These are phyloP conservation scores for Lophiotrema nucula DNA, from an alignment of 495 filamentous ascomycete genomes.

Conservation along the genomic window DNA sequence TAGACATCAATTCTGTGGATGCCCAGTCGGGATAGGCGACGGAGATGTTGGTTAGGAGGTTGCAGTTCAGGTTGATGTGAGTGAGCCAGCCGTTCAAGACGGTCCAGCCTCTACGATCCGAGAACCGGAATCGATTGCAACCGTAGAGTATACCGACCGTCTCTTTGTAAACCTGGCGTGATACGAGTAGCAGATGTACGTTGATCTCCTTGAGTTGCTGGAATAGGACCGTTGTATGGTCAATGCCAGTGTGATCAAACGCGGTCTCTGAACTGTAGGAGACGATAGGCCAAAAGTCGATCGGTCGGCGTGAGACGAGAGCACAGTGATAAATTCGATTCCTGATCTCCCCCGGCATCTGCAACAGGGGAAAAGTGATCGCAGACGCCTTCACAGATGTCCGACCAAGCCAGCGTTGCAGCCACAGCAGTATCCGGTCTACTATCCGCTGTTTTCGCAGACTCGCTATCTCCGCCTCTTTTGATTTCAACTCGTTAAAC, in stretches of 20 bases:
- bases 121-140: constrained; percentile 16
- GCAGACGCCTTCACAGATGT: no score
- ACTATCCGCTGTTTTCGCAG: no score
- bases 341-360: constrained; percentile 12
- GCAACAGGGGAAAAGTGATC: constrained; percentile 6
- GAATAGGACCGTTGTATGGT: background rate
- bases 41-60: constrained; percentile 1
- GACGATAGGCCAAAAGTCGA: constrained; percentile 19
- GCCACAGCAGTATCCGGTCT: no score
- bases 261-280: background rate
- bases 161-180: constrained; percentile 11
- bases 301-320: constrained; percentile 1
- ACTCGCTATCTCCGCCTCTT: background rate
- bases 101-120: background rate
- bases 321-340: constrained; percentile 9
- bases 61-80: background rate
- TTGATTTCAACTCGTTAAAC: background rate
- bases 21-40: background rate
- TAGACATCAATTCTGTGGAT: no score
- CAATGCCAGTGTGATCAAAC: background rate
- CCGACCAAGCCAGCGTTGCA: no score
- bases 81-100: background rate
- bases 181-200: constrained; percentile 8
- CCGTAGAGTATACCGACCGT: constrained; percentile 8
- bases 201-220: background rate